Conservation (phyloP, 2,329 filamentous ascomycete genomes). For the Plectosphaerella plurivora region DNA sequence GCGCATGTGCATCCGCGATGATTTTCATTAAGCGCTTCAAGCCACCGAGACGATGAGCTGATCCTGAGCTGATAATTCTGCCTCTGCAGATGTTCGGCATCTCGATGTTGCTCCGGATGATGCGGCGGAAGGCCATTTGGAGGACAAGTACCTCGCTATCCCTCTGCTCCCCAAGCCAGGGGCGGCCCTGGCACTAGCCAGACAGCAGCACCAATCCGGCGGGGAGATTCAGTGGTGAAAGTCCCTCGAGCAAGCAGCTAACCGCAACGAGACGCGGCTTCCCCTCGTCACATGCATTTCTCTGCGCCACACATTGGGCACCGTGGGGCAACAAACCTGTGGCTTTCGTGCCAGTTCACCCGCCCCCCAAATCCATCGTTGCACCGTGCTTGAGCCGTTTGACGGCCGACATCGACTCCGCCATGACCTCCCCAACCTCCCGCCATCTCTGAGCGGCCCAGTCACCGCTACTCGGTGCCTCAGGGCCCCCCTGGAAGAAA, state of each 20-base stretch:
- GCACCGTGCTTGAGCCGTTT: neutral
- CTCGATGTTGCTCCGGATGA: no score
- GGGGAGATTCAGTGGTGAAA: neutral
- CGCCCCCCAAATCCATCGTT: neutral
- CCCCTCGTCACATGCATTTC: neutral
- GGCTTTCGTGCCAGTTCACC: neutral
- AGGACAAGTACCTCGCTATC: neutral
- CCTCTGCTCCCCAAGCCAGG: neutral
- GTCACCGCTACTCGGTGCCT: neutral
- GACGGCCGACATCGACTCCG: neutral
- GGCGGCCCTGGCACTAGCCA: neutral
- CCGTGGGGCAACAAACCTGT: constrained; percentile 3
- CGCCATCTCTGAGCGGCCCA: neutral
- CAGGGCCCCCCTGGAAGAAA: neutral
- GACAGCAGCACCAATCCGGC: neutral
- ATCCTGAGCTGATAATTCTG: no score
- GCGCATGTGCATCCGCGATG: no score
- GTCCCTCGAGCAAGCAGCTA: neutral
- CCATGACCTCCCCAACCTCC: neutral
- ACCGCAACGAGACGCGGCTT: neutral
- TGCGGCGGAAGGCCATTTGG: no score
- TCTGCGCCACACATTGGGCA: constrained; percentile 6
- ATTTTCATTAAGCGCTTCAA: no score
- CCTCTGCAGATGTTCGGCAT: no score
- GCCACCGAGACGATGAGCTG: no score